Conservation (phyloP, 306 rosid species). For the Hylodesmum podocarpum region DNA sequence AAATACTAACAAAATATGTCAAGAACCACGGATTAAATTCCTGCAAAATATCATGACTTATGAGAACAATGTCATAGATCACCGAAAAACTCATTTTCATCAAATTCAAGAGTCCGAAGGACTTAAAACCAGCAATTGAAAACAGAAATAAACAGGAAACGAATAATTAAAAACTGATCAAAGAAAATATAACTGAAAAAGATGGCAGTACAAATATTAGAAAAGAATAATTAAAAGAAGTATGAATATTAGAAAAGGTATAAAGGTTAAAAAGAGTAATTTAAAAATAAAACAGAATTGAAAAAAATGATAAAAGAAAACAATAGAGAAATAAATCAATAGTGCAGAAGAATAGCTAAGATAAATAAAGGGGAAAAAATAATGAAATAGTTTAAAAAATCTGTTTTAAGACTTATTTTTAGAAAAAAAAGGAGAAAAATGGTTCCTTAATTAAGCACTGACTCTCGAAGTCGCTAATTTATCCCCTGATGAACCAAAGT, state of each 20-base stretch:
- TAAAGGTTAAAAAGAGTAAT: too few species aligned
- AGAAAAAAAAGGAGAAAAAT: too few species aligned
- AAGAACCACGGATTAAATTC: not conserved
- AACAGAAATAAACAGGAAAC: not conserved
- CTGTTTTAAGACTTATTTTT: too few species aligned
- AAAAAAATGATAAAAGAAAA: not conserved
- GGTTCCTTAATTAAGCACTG: too few species aligned
- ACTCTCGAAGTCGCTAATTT: too few species aligned
- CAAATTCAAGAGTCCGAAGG: not conserved
- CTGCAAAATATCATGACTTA: not conserved
- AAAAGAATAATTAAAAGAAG: not conserved
- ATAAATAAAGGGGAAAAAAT: too few species aligned
- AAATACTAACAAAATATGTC: not conserved
- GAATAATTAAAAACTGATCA: not conserved
- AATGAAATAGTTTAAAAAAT: too few species aligned
- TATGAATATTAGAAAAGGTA: not conserved
- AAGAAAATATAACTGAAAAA: not conserved
- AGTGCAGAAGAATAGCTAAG: too few species aligned
- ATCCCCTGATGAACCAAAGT: too few species aligned
- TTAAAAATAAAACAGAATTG: too few species aligned
- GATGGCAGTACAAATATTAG: not conserved
- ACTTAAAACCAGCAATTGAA: not conserved
- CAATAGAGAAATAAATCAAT: too few species aligned
- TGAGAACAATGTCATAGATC: not conserved
- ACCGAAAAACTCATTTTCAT: not conserved